A percentile compares a stretch with the other conserved stretches of the same genome.
Evolutionary conservation across 495 filamentous ascomycete genomes (phyloP).

Genomic region (Baudoinia panamericana): DNA sequence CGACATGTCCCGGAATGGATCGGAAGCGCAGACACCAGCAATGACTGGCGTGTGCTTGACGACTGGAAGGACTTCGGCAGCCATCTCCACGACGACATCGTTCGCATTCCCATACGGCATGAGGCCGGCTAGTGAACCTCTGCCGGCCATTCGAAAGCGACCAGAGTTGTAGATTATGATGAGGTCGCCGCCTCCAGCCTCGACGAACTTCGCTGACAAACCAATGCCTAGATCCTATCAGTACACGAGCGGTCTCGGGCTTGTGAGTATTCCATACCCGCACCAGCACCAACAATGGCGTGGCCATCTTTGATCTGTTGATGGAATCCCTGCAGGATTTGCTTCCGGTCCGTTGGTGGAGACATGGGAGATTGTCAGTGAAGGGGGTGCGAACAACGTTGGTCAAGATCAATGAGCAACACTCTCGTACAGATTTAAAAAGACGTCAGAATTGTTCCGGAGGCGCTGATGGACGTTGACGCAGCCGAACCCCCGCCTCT

Average conservation of each 20-base stretch:
- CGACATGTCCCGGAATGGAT: constrained; percentile 48
- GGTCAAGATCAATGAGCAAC: too few species aligned
- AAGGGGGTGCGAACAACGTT: too few species aligned
- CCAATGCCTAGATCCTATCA: constrained; percentile 41
- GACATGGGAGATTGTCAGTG: too few species aligned
- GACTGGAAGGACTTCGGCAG: constrained; percentile 41
- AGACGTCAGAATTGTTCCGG: too few species aligned
- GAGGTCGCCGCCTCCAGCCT: constrained; percentile 51
- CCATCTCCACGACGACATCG: constrained; percentile 55
- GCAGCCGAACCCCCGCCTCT: too few species aligned
- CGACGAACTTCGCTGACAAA: constrained; percentile 56
- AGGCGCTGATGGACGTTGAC: too few species aligned
- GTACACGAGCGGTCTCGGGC: too few species aligned
- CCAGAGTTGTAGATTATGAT: constrained; percentile 64
- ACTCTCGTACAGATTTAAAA: too few species aligned
- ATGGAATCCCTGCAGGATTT: constrained; percentile 44
- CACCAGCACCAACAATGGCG: constrained; percentile 53
- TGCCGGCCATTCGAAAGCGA: constrained; percentile 60
- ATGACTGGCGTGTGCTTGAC: constrained; percentile 49
- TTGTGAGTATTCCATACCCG: constrained; percentile 32
- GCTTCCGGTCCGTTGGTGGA: constrained; percentile 33
- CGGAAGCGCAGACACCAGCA: constrained; percentile 53
- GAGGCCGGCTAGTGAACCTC: constrained; percentile 54
- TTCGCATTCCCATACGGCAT: constrained; percentile 65
- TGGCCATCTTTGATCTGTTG: constrained; percentile 39